phyloP scores from a whole-genome alignment of 2,329 filamentous ascomycete genomes.

The Hymenoscyphus linearis region DNA sequence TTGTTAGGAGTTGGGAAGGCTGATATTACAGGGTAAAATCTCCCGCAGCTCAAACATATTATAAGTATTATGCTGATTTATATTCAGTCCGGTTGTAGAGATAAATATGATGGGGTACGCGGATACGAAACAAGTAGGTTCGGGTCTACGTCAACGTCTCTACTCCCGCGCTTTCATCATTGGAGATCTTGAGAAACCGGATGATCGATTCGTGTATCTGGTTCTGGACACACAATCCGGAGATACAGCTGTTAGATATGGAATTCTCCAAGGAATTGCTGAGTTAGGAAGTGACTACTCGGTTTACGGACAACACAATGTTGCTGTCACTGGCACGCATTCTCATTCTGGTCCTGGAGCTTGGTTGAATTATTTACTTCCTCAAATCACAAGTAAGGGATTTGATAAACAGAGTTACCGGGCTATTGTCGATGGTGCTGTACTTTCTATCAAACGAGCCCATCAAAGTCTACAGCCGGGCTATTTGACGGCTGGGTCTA shows the following conservation, averaged over 20 bases:
- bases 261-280: conserved; percentile 72
- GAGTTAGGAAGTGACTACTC: conserved; percentile 66
- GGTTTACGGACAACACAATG: conserved; percentile 71
- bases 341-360: conserved; percentile 87
- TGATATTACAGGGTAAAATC: conserved; percentile 62
- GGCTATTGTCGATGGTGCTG: conserved; percentile 80
- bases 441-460: conserved; percentile 76
- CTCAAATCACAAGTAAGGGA: conserved; percentile 82
- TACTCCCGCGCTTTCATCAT: conserved; percentile 89
- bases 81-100: conserved; percentile 70
- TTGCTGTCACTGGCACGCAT: conserved; percentile 74
- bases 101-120: conserved; percentile 92
- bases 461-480: conserved; percentile 65
- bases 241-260: conserved; percentile 81
- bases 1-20: conserved; percentile 65
- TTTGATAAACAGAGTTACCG: conserved; percentile 83
- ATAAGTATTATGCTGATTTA: conserved; percentile 11
- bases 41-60: conserved; percentile 3
- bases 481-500: conserved; percentile 63
- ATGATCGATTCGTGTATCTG: conserved; percentile 77
- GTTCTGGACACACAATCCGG: conserved; percentile 84
- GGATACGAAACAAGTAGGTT: conserved; percentile 73
- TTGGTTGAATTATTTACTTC: conserved; percentile 91
- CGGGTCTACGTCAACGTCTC: conserved; percentile 78
- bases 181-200: conserved; percentile 57